phyloP scores from a whole-genome alignment of 352 stramenopile species.

The Phytophthora vignae region DNA sequence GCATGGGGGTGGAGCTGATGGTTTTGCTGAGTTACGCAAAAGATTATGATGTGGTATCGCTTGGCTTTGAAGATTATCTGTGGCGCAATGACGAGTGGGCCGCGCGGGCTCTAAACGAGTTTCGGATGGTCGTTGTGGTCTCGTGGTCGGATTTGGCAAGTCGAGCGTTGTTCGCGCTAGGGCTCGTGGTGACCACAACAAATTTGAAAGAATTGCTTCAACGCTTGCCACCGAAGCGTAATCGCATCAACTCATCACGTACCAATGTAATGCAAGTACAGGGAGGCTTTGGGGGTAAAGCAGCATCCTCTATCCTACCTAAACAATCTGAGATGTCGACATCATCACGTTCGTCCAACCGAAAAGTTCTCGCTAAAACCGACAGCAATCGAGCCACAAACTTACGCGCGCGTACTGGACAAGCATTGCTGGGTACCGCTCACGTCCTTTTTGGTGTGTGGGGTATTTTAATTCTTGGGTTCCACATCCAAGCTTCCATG shows the following conservation, averaged over 20 bases:
- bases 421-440: not conserved
- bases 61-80: not conserved
- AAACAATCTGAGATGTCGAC: not conserved
- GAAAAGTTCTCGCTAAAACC: not conserved
- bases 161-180: constrained; percentile 17
- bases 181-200: constrained; percentile 11
- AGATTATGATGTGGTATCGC: not conserved
- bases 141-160: constrained; percentile 25
- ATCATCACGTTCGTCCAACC: not conserved
- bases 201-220: constrained; percentile 24
- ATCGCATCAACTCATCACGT: not conserved
- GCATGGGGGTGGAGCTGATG: constrained; percentile 9
- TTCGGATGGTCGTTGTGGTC: constrained; percentile 27
- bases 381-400: not conserved
- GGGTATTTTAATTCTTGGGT: constrained; percentile 19
- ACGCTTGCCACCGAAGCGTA: too few species aligned
- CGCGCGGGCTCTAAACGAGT: constrained; percentile 15
- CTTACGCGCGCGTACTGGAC: not conserved
- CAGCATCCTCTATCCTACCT: not conserved
- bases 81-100: constrained; percentile 28
- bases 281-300: not conserved
- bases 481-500: constrained; percentile 19
- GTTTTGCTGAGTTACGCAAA: constrained; percentile 14
- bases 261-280: not conserved
- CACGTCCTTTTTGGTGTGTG: constrained; percentile 11